Evolutionary conservation across 768 basidiomycete genomes (phyloP).

Genomic region (Lactarius quietus): DNA sequence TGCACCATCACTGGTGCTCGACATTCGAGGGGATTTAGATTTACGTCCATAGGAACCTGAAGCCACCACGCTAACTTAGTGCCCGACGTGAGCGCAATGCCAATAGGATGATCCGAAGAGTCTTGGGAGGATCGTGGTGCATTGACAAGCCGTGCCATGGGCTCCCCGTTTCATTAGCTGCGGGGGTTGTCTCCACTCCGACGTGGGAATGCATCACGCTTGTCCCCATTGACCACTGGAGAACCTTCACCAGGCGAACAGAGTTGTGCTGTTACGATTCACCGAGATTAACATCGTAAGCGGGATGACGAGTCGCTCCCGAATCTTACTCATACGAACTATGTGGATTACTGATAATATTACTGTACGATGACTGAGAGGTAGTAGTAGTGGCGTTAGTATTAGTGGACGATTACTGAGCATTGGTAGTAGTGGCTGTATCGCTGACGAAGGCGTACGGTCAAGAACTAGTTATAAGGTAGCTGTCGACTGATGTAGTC

Average conservation of each 20-base stretch:
- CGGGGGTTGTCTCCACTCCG: slow-evolving; percentile 28
- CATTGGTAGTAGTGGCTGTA: too few relatives aligned
- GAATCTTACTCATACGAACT: too few relatives aligned
- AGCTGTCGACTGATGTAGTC: too few relatives aligned
- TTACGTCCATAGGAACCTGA: not conserved
- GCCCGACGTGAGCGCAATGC: slow-evolving; percentile 12
- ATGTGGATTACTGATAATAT: too few relatives aligned
- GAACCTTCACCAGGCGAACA: slow-evolving; percentile 56
- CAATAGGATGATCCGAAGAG: slow-evolving; percentile 9
- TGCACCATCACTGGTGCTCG: not conserved
- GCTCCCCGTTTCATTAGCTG: not conserved
- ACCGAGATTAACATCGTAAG: too few relatives aligned
- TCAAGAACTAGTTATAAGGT: too few relatives aligned
- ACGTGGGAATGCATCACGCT: slow-evolving; percentile 60
- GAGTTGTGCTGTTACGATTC: too few relatives aligned
- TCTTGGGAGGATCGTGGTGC: slow-evolving; percentile 9
- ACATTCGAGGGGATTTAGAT: not conserved
- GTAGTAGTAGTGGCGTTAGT: too few relatives aligned
- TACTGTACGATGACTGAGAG: too few relatives aligned
- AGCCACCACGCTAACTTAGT: not conserved
- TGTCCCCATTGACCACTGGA: slow-evolving; percentile 66
- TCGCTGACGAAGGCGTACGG: too few relatives aligned
- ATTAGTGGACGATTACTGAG: too few relatives aligned
- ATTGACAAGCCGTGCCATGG: slow-evolving; percentile 19
- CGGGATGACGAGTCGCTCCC: too few relatives aligned